These are phyloP conservation scores for Cardiosporidium cionae DNA, from an alignment of 169 alveolate species.

Conservation along the genomic window DNA sequence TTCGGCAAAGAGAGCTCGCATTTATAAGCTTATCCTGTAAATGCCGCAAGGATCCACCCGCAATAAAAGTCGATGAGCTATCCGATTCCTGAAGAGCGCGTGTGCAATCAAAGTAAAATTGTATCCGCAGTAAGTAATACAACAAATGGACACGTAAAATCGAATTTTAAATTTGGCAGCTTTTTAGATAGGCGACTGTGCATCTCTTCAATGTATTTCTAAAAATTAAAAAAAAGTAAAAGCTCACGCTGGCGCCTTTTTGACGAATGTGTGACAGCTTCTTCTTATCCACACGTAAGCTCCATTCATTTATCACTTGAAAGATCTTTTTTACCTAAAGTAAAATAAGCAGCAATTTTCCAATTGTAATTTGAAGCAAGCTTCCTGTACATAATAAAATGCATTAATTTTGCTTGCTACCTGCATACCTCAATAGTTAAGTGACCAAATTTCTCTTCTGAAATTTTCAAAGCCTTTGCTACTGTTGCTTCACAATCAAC, in stretches of 20 bases:
- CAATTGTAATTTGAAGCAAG: no score
- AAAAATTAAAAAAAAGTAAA: background rate
- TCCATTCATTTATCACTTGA: background rate
- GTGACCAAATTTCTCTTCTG: background rate
- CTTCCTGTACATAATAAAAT: no score
- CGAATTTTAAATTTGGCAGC: no score
- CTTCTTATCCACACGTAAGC: background rate
- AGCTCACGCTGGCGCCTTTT: background rate
- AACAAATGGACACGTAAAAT: no score
- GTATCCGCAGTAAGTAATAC: no score
- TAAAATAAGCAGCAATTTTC: no score
- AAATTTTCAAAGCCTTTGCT: background rate
- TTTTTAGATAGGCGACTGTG: no score
- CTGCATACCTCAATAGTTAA: background rate
- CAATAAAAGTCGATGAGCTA: no score
- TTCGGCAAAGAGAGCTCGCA: background rate
- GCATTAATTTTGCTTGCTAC: background rate
- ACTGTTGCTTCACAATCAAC: background rate
- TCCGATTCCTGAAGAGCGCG: no score
- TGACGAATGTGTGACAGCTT: background rate
- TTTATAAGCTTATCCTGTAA: background rate
- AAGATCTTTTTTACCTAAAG: background rate
- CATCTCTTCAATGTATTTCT: background rate
- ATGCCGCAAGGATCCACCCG: background rate
- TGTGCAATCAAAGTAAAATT: no score